phyloP scores from a whole-genome alignment of 768 basidiomycete genomes.

The Lactarius vividus region DNA sequence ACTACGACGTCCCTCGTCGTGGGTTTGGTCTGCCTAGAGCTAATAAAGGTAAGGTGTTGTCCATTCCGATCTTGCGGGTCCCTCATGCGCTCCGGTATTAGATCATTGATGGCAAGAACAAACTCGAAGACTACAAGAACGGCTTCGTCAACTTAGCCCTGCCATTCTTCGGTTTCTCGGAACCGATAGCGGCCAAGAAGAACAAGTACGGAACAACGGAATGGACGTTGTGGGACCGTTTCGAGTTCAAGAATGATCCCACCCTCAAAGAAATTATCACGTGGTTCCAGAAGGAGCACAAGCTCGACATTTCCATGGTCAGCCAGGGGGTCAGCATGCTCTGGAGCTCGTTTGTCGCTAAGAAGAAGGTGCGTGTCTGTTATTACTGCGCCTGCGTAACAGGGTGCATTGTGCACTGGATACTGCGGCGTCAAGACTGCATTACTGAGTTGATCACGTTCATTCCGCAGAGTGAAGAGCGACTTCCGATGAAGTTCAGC shows the following conservation, averaged over 20 bases:
- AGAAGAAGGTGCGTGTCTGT: constrained; percentile 73
- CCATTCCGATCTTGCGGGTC: neutral
- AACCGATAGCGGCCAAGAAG: constrained; percentile 89
- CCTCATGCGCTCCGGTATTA: constrained; percentile 33
- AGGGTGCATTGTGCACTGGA: neutral
- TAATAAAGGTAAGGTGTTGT: constrained; percentile 75
- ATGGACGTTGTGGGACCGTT: constrained; percentile 99
- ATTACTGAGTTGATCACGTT: constrained; percentile 5
- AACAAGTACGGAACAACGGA: constrained; percentile 83
- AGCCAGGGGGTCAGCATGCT: constrained; percentile 97
- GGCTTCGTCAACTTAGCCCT: constrained; percentile 97
- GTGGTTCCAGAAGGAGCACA: constrained; percentile 83
- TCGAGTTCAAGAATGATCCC: constrained; percentile 88
- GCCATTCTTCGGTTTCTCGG: constrained; percentile 99
- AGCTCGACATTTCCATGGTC: constrained; percentile 90
- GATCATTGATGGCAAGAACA: constrained; percentile 94
- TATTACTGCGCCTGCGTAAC: neutral
- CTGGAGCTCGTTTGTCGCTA: constrained; percentile 91
- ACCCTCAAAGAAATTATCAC: constrained; percentile 80
- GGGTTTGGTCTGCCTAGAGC: constrained; percentile 92
- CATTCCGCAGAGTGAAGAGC: constrained; percentile 71
- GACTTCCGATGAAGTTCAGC: constrained; percentile 86
- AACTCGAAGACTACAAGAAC: constrained; percentile 95
- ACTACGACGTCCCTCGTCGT: constrained; percentile 95
- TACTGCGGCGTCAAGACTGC: neutral